These are phyloP conservation scores for Ogataea paradorogensis DNA, from an alignment of 805 yeast genomes.

Conservation along the genomic window DNA sequence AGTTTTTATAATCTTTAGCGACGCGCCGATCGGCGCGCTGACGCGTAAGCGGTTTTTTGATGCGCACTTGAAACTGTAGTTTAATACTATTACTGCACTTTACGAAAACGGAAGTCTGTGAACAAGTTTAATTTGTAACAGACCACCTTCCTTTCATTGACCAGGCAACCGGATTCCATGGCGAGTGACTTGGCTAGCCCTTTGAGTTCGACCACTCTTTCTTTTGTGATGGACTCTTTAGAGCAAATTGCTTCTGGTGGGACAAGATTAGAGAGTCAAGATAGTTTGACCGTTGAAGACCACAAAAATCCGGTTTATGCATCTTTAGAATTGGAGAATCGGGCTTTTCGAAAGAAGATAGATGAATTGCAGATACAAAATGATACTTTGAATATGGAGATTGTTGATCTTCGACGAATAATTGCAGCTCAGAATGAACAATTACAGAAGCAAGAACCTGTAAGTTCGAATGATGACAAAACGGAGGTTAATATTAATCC, in stretches of 20 bases:
- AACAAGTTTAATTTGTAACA: neutral
- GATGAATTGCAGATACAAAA: constrained; percentile 1
- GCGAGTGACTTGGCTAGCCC: constrained; percentile 5
- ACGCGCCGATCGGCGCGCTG: constrained; percentile 7
- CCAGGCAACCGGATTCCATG: neutral
- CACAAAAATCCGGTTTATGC: neutral
- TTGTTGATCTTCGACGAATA: constrained; percentile 6
- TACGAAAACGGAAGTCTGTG: neutral
- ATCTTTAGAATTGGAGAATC: constrained; percentile 10
- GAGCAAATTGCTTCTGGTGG: constrained; percentile 8
- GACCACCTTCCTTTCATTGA: neutral
- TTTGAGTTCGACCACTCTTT: constrained; percentile 6
- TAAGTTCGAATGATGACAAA: neutral
- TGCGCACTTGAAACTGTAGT: neutral
- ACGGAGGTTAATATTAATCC: constrained; percentile 19
- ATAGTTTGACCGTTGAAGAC: neutral
- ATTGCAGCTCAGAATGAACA: constrained; percentile 6
- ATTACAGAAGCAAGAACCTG: constrained; percentile 1
- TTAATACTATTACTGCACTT: neutral
- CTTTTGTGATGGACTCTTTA: constrained; percentile 7
- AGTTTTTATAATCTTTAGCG: neutral
- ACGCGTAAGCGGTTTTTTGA: constrained; percentile 7
- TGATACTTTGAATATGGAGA: neutral
- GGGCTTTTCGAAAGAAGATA: constrained; percentile 1
- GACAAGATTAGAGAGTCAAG: constrained; percentile 5